Evolutionary conservation across 2,329 filamentous ascomycete genomes (phyloP).

Genomic region (Pseudocercospora musae): DNA sequence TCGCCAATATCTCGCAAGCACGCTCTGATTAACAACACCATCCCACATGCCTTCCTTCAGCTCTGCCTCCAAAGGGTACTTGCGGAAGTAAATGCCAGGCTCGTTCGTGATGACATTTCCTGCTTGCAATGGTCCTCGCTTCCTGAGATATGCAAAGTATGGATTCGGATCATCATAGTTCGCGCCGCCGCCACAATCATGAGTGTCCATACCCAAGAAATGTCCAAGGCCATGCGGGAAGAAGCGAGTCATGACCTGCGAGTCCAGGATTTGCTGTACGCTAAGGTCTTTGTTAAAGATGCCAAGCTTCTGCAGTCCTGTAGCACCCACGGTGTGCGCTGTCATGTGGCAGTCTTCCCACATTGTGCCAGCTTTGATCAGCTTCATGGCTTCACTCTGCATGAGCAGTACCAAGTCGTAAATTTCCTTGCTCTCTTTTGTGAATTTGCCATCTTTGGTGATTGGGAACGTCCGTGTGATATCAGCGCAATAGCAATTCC

Average conservation of each 20-base stretch:
- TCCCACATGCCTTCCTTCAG: constrained; percentile 60
- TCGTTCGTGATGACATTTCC: constrained; percentile 90
- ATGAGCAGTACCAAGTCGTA: constrained; percentile 70
- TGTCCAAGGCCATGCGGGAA: constrained; percentile 52
- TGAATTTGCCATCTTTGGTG: constrained; percentile 59
- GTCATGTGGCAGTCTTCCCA: constrained; percentile 81
- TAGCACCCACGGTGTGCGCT: constrained; percentile 78
- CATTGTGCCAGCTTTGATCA: constrained; percentile 68
- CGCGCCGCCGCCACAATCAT: constrained; percentile 49
- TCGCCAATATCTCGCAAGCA: constrained; percentile 66
- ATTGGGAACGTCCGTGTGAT: constrained; percentile 87
- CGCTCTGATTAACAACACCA: constrained; percentile 62
- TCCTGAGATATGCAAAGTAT: constrained; percentile 82
- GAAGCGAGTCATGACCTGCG: constrained; percentile 47
- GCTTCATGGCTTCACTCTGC: constrained; percentile 73
- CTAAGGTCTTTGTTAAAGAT: constrained; percentile 52
- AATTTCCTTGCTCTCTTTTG: constrained; percentile 61
- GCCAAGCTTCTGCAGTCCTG: constrained; percentile 71
- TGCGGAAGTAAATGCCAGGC: constrained; percentile 80
- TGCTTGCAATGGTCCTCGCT: constrained; percentile 49
- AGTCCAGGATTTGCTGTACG: constrained; percentile 45
- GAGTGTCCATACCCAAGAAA: constrained; percentile 53
- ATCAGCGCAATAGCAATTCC: constrained; percentile 52
- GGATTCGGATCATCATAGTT: constrained; percentile 66
- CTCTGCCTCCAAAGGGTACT: constrained; percentile 68